Evolutionary conservation across 2,329 filamentous ascomycete species (phyloP).

Genomic region (Scedosporium minutisporum): DNA sequence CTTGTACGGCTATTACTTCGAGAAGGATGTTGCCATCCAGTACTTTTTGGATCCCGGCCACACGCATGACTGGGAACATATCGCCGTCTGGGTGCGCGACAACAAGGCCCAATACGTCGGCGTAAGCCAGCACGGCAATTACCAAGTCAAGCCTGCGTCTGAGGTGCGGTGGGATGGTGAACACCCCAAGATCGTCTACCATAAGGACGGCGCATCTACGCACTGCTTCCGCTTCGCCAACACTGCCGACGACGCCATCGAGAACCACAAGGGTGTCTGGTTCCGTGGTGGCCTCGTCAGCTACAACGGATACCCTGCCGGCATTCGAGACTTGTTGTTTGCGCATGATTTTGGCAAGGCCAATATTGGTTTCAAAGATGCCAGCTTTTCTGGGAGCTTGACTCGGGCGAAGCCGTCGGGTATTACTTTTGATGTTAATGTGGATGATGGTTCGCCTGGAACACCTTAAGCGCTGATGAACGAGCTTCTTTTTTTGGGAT

Average conservation of each 20-base stretch:
- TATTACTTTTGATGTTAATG: conserved; percentile 10
- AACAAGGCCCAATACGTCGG: conserved; percentile 18
- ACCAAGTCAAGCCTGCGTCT: conserved; percentile 14
- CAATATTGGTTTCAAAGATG: conserved; percentile 10
- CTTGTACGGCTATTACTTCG: conserved; percentile 36
- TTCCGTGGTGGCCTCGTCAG: conserved; percentile 20
- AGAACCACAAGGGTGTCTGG: conserved; percentile 25
- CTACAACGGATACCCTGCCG: conserved; percentile 21
- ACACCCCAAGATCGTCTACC: conserved; percentile 27
- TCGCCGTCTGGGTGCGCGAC: conserved; percentile 21
- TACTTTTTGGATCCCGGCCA: conserved; percentile 22
- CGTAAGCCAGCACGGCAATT: conserved; percentile 22
- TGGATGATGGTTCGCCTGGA: conserved; percentile 10
- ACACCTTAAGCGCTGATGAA: not conserved
- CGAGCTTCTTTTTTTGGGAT: too few species aligned
- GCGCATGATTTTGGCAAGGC: conserved; percentile 11
- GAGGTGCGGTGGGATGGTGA: conserved; percentile 19
- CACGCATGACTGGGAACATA: conserved; percentile 29
- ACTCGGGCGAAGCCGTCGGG: conserved; percentile 6
- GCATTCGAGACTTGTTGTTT: conserved; percentile 7
- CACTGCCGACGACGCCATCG: conserved; percentile 14
- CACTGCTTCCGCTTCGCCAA: conserved; percentile 25
- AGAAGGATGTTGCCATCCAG: conserved; percentile 28
- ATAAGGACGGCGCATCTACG: conserved; percentile 24
- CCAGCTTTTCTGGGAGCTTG: conserved; percentile 6